These are phyloP conservation scores for Aaosphaeria pasadenensis DNA, from an alignment of 2,329 filamentous ascomycete genomes.

Conservation along the genomic window DNA sequence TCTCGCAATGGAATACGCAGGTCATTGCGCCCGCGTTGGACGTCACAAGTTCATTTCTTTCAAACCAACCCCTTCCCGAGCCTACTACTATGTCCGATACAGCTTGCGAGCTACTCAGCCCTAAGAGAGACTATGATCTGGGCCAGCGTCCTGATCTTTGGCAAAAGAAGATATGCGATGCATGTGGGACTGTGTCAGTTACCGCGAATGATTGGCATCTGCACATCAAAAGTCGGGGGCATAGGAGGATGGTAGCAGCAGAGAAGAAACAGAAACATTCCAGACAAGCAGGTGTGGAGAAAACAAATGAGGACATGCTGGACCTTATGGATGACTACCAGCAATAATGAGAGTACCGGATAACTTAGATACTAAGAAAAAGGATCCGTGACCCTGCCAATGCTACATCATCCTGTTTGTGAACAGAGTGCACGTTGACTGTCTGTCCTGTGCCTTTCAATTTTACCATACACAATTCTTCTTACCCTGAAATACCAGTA, in stretches of 20 bases:
- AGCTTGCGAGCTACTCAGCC: slow-evolving; percentile 56
- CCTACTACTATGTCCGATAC: slow-evolving; percentile 55
- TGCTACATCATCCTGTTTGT: too few relatives aligned
- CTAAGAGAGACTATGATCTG: slow-evolving; percentile 52
- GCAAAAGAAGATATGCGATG: slow-evolving; percentile 62
- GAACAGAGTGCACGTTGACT: too few relatives aligned
- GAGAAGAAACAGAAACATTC: slow-evolving; percentile 23
- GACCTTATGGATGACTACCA: neutral
- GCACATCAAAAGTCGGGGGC: slow-evolving; percentile 55
- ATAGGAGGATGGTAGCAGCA: slow-evolving; percentile 41
- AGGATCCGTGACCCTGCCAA: too few relatives aligned
- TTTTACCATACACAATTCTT: too few relatives aligned
- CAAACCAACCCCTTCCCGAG: slow-evolving; percentile 48
- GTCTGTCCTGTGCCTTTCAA: too few relatives aligned
- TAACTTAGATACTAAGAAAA: too few relatives aligned
- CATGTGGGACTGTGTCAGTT: slow-evolving; percentile 61
- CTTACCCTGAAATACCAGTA: too few relatives aligned
- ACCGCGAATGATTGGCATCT: slow-evolving; percentile 57
- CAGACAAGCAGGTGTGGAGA: neutral
- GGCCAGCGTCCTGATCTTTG: slow-evolving; percentile 44
- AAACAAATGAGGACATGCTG: neutral
- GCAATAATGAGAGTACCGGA: neutral
- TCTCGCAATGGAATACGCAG: slow-evolving; percentile 57
- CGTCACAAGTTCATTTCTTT: slow-evolving; percentile 64
- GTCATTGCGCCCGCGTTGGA: slow-evolving; percentile 64